A percentile compares a stretch with the other conserved stretches of the same genome.
phyloP scores from a whole-genome alignment of 176 grass and related monocot species.

The Tillandsia fasciculata region DNA sequence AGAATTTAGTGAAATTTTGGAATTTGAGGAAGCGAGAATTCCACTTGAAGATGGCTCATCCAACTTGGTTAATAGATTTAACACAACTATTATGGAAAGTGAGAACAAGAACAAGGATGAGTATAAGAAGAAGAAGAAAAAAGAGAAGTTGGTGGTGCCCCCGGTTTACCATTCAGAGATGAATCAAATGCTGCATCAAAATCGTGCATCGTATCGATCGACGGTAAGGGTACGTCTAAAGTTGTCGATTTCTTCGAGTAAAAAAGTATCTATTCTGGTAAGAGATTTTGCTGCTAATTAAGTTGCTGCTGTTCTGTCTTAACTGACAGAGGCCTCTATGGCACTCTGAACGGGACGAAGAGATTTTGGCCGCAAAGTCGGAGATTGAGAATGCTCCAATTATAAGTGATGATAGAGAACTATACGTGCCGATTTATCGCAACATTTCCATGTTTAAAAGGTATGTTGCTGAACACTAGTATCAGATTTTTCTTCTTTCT shows the following conservation, averaged over 20 bases:
- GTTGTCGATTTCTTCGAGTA: background rate
- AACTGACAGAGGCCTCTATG: conserved; percentile 19
- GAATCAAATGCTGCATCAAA: conserved; percentile 2
- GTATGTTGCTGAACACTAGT: background rate
- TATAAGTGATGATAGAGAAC: conserved; percentile 4
- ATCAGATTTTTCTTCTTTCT: background rate
- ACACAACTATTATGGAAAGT: background rate
- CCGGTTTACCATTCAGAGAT: conserved; percentile 13
- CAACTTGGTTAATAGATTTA: background rate
- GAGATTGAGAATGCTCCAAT: conserved; percentile 23
- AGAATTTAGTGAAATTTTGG: background rate
- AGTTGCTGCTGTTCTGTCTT: background rate
- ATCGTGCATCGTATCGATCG: conserved; percentile 13
- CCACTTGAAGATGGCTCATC: background rate
- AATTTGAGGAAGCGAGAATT: background rate
- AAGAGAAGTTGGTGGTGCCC: background rate
- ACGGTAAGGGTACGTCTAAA: background rate
- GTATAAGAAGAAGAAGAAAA: background rate
- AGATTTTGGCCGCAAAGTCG: conserved; percentile 13
- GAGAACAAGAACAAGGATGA: background rate
- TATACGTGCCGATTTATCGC: conserved; percentile 10
- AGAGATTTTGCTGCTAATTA: background rate
- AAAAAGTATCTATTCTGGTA: background rate
- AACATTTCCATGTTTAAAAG: conserved; percentile 25
- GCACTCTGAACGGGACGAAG: conserved; percentile 5